Evolutionary conservation across 106 monocot genomes (phyloP), one percentile per base, ranked within the genome.

Genomic region (Dioscorea dumetorum): DNA sequence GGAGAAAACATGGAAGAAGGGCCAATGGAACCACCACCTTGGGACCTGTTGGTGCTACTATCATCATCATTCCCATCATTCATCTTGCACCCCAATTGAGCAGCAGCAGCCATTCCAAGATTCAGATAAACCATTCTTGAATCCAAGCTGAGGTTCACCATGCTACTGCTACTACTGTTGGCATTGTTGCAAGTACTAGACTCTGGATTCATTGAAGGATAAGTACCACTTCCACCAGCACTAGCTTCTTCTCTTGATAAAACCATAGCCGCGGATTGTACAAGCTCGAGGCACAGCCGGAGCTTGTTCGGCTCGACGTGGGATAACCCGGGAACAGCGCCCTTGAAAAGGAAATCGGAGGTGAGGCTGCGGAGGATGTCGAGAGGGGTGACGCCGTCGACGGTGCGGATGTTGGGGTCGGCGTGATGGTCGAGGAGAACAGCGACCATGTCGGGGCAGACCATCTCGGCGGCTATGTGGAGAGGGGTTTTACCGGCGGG

Each of bases 381-480:
- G 35, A 94, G 78, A 17, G 94, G 94, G 0, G 94, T 94, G 14
- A 90, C 78, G 54, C 94, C 94, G 66, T 94, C 87, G 33, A 86
- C 58, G 15, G 94, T 94, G 12, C 84, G 76, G 51, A 83, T 73
- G 54, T 79, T 90, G 32, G 97, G 97, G 64, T 99, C 90, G 67
- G 97, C 97, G 69, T 99, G 97, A 76, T 93, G 97, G 79, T 99
- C 95, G 6, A 95, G 88, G 18, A 95, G 73, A 17, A 95, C 91
- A 5, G 95, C 88, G 0, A 95, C 95, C 95, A 95, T 95, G 79
- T 95, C 89, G 0, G 90, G 86, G 12, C 79, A 80, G 5, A 94
- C 90, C 94, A 94, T 87, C 85, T 94, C 94, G 7, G 94, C 94
- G 0, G 94, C 94, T 4, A 94, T 48, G 71, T 94, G 94, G 23